phyloP scores from a whole-genome alignment of 805 yeast species.

The Lipomyces sp. region DNA sequence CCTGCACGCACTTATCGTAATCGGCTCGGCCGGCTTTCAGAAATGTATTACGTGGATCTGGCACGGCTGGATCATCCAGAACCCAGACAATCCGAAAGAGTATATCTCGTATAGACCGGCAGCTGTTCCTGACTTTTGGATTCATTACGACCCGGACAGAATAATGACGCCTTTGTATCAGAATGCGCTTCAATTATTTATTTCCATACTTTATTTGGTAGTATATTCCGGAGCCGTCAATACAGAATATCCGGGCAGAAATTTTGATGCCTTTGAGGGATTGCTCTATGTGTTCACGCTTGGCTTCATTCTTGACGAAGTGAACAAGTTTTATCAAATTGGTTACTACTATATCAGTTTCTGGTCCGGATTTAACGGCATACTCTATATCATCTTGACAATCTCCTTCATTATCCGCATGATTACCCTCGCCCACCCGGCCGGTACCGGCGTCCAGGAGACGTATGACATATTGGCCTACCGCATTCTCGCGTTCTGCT shows the following conservation, averaged over 20 bases:
- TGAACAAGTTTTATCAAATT: slow-evolving; percentile 72
- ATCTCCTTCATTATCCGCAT: slow-evolving; percentile 62
- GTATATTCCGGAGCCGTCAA: slow-evolving; percentile 70
- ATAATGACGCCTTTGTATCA: slow-evolving; percentile 83
- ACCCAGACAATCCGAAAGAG: slow-evolving; percentile 67
- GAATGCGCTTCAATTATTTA: slow-evolving; percentile 68
- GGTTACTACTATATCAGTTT: slow-evolving; percentile 71
- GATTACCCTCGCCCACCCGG: slow-evolving; percentile 43
- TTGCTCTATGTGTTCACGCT: slow-evolving; percentile 66
- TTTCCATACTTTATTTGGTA: slow-evolving; percentile 65
- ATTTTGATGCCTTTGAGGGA: slow-evolving; percentile 56
- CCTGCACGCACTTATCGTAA: slow-evolving; percentile 75
- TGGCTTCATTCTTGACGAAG: slow-evolving; percentile 71
- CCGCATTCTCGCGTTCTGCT: slow-evolving; percentile 73
- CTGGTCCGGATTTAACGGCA: slow-evolving; percentile 78
- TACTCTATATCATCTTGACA: slow-evolving; percentile 61
- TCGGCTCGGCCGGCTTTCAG: slow-evolving; percentile 82
- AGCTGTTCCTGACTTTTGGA: slow-evolving; percentile 56
- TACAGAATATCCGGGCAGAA: slow-evolving; percentile 52
- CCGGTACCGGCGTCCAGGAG: slow-evolving; percentile 15
- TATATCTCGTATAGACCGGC: slow-evolving; percentile 69
- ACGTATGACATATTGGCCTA: slow-evolving; percentile 61
- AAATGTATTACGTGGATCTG: slow-evolving; percentile 87
- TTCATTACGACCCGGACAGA: slow-evolving; percentile 81
- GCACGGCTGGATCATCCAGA: slow-evolving; percentile 91